A percentile compares a stretch with the other conserved stretches of the same genome.
Conservation (phyloP, 1,139 yeast genomes). For the Geotrichum europaeum region DNA sequence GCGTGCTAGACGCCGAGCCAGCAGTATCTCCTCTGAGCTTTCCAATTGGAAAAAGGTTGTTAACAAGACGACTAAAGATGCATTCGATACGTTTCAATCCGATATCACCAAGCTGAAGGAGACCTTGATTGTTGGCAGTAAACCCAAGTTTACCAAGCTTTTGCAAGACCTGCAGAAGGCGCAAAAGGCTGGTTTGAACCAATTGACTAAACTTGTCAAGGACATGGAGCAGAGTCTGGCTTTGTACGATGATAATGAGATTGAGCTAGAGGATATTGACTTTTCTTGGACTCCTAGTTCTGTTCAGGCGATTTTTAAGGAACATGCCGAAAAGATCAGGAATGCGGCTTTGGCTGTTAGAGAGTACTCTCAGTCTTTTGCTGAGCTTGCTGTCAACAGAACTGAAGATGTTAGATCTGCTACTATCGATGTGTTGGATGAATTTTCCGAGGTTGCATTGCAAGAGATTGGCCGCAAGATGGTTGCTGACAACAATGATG, state of each 20-base stretch:
- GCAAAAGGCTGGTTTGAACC: slow-evolving; percentile 19
- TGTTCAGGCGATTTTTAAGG: slow-evolving; percentile 29
- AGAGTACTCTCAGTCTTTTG: slow-evolving; percentile 30
- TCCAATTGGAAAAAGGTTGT: slow-evolving; percentile 29
- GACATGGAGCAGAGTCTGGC: slow-evolving; percentile 22
- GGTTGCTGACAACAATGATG: slow-evolving; percentile 21
- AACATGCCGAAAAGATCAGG: slow-evolving; percentile 29
- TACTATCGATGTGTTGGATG: slow-evolving; percentile 38
- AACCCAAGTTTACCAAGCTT: slow-evolving; percentile 27
- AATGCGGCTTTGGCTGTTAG: slow-evolving; percentile 32
- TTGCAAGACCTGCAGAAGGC: slow-evolving; percentile 23
- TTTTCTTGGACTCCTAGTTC: slow-evolving; percentile 20
- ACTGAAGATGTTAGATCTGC: slow-evolving; percentile 35
- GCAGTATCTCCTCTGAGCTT: slow-evolving; percentile 10
- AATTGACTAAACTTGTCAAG: slow-evolving; percentile 12
- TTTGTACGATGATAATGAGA: slow-evolving; percentile 18
- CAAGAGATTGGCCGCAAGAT: slow-evolving; percentile 35
- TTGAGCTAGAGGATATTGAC: slow-evolving; percentile 19
- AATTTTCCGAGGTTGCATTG: slow-evolving; percentile 35
- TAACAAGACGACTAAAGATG: slow-evolving; percentile 30
- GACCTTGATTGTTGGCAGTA: slow-evolving; percentile 21
- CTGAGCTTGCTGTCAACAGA: slow-evolving; percentile 28
- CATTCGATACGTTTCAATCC: slow-evolving; percentile 29
- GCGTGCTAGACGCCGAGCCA: slow-evolving; percentile 12
- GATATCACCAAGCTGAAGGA: slow-evolving; percentile 32